Conservation (phyloP, 163 green algal species). For the Volvox carteri region DNA sequence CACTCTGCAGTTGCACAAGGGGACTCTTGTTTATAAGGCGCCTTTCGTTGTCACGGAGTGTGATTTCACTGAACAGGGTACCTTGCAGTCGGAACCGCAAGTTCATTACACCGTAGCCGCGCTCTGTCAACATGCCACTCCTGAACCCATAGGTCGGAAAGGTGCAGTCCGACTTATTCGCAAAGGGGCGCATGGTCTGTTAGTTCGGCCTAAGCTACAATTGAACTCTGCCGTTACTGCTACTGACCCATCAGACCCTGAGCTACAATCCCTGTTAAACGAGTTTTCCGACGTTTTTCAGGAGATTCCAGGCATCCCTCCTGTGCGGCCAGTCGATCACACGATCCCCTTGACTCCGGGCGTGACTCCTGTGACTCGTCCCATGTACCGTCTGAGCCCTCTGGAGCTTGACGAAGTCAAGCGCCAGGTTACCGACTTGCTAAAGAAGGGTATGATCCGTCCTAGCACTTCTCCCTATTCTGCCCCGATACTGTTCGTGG, state of each 20-base stretch:
- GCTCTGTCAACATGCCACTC: not conserved
- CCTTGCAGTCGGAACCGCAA: not conserved
- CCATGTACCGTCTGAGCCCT: slow-evolving; percentile 29
- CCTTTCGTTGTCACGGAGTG: not conserved
- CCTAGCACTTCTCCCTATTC: slow-evolving; percentile 60
- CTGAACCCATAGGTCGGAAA: not conserved
- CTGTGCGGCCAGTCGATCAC: not conserved
- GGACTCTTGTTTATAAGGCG: not conserved
- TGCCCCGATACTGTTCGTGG: slow-evolving; percentile 76
- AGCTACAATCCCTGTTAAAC: not conserved
- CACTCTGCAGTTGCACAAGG: not conserved
- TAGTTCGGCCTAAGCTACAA: not conserved
- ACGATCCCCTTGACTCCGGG: not conserved
- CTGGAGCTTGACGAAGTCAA: slow-evolving; percentile 66
- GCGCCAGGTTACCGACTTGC: slow-evolving; percentile 63
- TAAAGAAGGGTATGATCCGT: slow-evolving; percentile 49
- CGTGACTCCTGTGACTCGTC: not conserved
- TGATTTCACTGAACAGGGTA: not conserved
- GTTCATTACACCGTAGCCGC: not conserved
- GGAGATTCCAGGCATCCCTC: not conserved
- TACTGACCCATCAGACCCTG: not conserved
- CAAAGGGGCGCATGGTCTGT: not conserved
- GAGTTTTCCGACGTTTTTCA: not conserved
- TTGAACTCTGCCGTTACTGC: not conserved
- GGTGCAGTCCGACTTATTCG: not conserved